Evolutionary conservation across 345 rosid species (phyloP).

Genomic region (Litchi chinensis): DNA sequence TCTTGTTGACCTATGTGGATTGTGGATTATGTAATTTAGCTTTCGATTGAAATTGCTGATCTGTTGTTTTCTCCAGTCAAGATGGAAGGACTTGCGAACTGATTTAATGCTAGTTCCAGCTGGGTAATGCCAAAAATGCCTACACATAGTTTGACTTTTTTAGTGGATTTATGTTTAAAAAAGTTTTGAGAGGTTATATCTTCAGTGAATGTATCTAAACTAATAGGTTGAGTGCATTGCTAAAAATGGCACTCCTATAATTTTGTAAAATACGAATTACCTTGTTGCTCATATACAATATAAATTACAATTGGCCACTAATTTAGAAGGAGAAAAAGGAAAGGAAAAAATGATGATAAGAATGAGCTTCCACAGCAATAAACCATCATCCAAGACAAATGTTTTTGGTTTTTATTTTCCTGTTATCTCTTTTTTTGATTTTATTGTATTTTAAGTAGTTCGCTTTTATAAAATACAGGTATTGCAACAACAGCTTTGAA

Average conservation of each 20-base stretch:
- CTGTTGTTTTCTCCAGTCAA: slow-evolving; percentile 53
- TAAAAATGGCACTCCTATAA: neutral
- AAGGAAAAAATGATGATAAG: neutral
- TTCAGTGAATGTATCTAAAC: neutral
- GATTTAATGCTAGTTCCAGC: slow-evolving; percentile 89
- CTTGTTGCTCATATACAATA: neutral
- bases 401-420: neutral
- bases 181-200: neutral
- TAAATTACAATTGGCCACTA: neutral
- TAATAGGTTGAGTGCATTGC: neutral
- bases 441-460: neutral
- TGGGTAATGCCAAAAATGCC: slow-evolving; percentile 58
- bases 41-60: slow-evolving; percentile 23
- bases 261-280: slow-evolving; percentile 4
- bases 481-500: neutral
- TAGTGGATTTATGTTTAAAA: slow-evolving; percentile 8
- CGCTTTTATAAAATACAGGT: neutral
- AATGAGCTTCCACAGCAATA: neutral
- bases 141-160: slow-evolving; percentile 16
- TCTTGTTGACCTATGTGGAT: slow-evolving; percentile 16
- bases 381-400: neutral
- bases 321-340: neutral
- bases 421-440: neutral
- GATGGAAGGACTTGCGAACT: slow-evolving; percentile 92
- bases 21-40: slow-evolving; percentile 9